Percentiles rank a stretch among this genome's conserved stretches.
Conservation (phyloP, 495 filamentous ascomycete genomes). For the Penicillium taxi region DNA sequence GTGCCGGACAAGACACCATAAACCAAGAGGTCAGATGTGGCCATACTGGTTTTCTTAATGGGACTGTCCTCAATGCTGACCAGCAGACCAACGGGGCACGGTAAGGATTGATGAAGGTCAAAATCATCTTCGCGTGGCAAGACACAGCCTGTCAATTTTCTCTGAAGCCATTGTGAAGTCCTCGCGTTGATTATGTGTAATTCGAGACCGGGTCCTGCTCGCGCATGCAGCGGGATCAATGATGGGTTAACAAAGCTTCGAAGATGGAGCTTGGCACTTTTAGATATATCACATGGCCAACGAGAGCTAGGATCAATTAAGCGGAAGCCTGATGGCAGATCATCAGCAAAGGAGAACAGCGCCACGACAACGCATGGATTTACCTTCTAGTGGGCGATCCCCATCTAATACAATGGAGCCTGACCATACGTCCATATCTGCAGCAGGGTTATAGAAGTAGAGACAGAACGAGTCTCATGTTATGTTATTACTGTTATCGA, state of each 20-base stretch:
- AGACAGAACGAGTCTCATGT: no score
- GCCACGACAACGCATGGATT: constrained; percentile 3
- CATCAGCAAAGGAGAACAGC: constrained; percentile 11
- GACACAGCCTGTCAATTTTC: constrained; percentile 22
- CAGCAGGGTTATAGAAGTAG: neutral
- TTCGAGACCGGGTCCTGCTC: constrained; percentile 44
- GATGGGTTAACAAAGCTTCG: constrained; percentile 41
- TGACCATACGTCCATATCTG: constrained; percentile 36
- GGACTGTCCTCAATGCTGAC: constrained; percentile 22
- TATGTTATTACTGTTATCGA: no score
- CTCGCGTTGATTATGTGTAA: constrained; percentile 29
- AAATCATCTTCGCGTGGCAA: constrained; percentile 32
- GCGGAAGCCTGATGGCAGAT: constrained; percentile 27
- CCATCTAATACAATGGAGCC: constrained; percentile 25
- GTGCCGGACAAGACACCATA: constrained; percentile 39
- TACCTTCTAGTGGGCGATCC: constrained; percentile 32
- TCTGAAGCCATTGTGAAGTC: constrained; percentile 39
- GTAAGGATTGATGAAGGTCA: constrained; percentile 26
- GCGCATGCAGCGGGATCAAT: constrained; percentile 41
- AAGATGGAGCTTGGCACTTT: constrained; percentile 28
- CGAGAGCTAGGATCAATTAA: constrained; percentile 30
- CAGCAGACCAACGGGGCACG: constrained; percentile 37
- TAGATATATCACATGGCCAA: constrained; percentile 35
- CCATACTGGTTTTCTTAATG: constrained; percentile 13
- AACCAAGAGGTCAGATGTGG: constrained; percentile 47